phyloP scores from a whole-genome alignment of 495 filamentous ascomycete genomes.

The Neurospora sp. region DNA sequence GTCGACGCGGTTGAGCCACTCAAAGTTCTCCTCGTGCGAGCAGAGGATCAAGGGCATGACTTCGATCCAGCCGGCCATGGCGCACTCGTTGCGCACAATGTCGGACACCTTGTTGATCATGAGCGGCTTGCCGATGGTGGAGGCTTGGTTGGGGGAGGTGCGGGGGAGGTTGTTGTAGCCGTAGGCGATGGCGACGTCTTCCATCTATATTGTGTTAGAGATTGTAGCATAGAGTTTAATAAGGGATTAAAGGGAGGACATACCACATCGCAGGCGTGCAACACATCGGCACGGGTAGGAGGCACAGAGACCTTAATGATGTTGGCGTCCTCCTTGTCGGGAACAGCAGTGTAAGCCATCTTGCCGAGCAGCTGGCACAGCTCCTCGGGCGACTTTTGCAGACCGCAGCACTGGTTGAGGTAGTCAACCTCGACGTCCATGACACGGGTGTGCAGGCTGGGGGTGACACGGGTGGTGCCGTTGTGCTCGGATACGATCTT shows the following conservation, averaged over 20 bases:
- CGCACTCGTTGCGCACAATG: conserved; percentile 81
- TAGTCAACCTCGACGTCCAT: conserved; percentile 81
- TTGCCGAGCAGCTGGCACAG: conserved; percentile 69
- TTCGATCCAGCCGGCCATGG: conserved; percentile 93
- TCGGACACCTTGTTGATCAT: conserved; percentile 90
- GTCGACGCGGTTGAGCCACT: conserved; percentile 85
- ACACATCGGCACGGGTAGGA: conserved; percentile 82
- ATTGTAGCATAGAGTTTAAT: not conserved
- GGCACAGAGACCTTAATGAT: conserved; percentile 74
- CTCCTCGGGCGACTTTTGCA: conserved; percentile 57
- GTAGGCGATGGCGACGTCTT: conserved; percentile 91
- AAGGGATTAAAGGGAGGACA: not conserved
- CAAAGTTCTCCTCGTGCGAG: conserved; percentile 98
- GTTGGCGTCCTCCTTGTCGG: conserved; percentile 51
- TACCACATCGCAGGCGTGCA: conserved; percentile 86
- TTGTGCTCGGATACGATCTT: conserved; percentile 90
- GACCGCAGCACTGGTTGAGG: conserved; percentile 83
- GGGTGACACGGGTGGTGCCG: conserved; percentile 63
- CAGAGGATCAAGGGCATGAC: conserved; percentile 95
- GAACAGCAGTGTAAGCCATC: conserved; percentile 74
- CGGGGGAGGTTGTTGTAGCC: conserved; percentile 92
- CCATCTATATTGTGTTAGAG: conserved; percentile 55
- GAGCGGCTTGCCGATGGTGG: conserved; percentile 78
- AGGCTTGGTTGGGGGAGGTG: conserved; percentile 68
- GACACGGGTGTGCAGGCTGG: conserved; percentile 63